These are phyloP conservation scores for Mallotus repandus DNA, from an alignment of 441 rosid genomes.

Conservation along the genomic window DNA sequence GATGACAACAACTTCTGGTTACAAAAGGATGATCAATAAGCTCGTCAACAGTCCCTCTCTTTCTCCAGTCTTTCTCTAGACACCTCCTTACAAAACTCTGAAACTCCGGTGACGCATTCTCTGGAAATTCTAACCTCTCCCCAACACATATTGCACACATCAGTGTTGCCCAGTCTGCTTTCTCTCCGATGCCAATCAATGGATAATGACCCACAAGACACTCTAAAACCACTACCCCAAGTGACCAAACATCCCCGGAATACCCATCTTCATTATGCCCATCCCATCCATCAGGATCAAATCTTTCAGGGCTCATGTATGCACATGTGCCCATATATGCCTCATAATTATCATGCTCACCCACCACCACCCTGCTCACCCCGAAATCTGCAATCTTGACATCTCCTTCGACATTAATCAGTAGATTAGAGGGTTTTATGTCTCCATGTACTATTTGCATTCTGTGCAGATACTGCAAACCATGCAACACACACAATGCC, in stretches of 20 bases:
- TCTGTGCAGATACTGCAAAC: conserved; percentile 74
- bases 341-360: conserved; percentile 59
- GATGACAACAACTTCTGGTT: conserved; percentile 8
- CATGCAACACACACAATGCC: conserved; percentile 50
- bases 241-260: conserved; percentile 85
- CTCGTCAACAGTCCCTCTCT: conserved; percentile 48
- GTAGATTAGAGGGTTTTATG: conserved; percentile 85
- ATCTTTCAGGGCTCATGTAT: conserved; percentile 83
- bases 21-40: conserved; percentile 57
- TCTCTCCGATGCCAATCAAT: conserved; percentile 49
- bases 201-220: conserved; percentile 88
- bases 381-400: conserved; percentile 93
- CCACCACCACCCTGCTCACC: conserved; percentile 64
- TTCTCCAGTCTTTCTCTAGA: conserved; percentile 64
- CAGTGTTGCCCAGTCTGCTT: conserved; percentile 59
- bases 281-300: conserved; percentile 74
- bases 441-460: conserved; percentile 87
- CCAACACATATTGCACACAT: conserved; percentile 53
- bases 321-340: conserved; percentile 84
- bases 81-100: conserved; percentile 44
- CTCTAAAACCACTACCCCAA: conserved; percentile 87
- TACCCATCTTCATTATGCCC: conserved; percentile 69
- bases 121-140: conserved; percentile 45
- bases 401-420: conserved; percentile 76
- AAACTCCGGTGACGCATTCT: conserved; percentile 43